Evolutionary conservation across 176 grass and related monocot genomes (phyloP), one percentile per base, ranked within the genome.

Genomic region (Oryza glumipatula): DNA sequence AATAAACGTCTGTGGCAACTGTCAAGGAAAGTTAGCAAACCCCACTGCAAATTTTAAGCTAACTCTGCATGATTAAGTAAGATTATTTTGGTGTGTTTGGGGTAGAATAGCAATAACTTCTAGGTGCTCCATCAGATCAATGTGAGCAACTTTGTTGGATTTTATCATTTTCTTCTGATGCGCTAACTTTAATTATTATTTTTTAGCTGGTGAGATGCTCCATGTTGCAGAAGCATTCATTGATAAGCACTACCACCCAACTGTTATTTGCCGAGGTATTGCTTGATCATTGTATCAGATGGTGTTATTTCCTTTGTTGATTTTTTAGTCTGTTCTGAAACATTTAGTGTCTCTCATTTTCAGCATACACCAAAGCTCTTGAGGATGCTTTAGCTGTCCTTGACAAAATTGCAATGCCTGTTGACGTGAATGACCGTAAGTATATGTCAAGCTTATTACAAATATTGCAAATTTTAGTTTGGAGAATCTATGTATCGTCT

Each of bases 141-240:
- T 72, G 11, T 21, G 38, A 19, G 15, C 4, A 77, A 77, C 15
- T 75, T 77, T 43, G 51, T 43, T 13, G 39, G 10, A 45, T 70
- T 77, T 22, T 11, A 8, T 16, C 4, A 39, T 43, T 78, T 23
- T 9, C 24, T 43, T 72, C 41, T 63, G 28, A 23, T 10, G 45
- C 65, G 22, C 65, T 85, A 76, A 85, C 48, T 73, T 47, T 67
- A 67, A 9, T 16, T 36, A 4, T 36, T 79, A 32, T 81, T 15
- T 77, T 77, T 79, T 88, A 99, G 96, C 96, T 94, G 96, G 96
- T 23, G 96, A 99, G 91, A 95, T 99, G 93, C 96, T 99, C 48
- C 96, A 94, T 83, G 96, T 96, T 79, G 96, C 96, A 38, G 88
- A 95, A 60, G 73, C 93, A 32, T 99, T 99, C 68, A 94, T 99